Evolutionary conservation across 345 rosid genomes (phyloP), one percentile per base, ranked within the genome.

Genomic region (Hibiscus mutabilis): DNA sequence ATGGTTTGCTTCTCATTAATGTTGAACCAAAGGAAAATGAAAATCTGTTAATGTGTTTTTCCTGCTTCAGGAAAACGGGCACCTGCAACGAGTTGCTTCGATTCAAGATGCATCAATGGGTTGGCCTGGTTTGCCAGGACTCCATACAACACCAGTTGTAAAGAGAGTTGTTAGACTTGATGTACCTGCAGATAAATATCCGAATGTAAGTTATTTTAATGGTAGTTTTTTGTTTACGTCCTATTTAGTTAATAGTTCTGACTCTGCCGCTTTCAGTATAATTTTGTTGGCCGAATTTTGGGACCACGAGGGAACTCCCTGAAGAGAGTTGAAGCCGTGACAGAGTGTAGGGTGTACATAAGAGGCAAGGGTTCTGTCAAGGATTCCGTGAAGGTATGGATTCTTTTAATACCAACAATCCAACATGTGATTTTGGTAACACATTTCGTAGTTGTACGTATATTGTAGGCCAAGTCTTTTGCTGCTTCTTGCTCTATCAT

Each of bases 231-330:
- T 21, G 22, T n/a, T 73, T 60, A 24, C 56, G 40, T 19, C 13
- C 27, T 74, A 73, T 64, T 71, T 62, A 81, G 58, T 63, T 31
- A 44, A 49, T 44, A 24, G 57, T 51, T 78, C 85, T 78, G 77
- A 82, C 68, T 42, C 63, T 16, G 57, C 68, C 58, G 24, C 19
- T 79, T 58, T 74, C 96, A 94, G 97, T 91, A 82, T 70, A 88
- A 94, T 77, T 91, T 94, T 84, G 97, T 91, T 71, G 99, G 97
- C 29, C 82, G 97, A 70, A 86, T 94, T 79, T 81, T 94, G 57
- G 57, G 57, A 52, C 57, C 57, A 52, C 57, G 57, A 52, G 57
- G 57, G n/a, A 52, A 52, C 57, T 52, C 57, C 57, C 9, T 52
- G 57, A 52, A 52, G 57, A 52, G 57, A 52, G 57, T 52, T 52